These are phyloP conservation scores for Brassica cretica DNA, from an alignment of 345 rosid genomes.

Conservation along the genomic window DNA sequence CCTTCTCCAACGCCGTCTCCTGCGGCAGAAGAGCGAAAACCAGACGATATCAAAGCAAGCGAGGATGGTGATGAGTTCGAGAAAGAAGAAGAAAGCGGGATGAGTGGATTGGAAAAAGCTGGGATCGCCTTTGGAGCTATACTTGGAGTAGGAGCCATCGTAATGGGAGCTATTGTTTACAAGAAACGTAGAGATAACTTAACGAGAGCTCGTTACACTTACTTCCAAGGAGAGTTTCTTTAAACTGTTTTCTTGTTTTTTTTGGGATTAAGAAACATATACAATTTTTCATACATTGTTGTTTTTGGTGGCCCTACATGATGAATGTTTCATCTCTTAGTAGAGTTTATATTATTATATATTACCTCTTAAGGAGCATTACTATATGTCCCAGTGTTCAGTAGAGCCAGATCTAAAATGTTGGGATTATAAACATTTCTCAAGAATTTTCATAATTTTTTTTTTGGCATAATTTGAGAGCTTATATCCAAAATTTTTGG, in stretches of 20 bases:
- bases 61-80: not conserved
- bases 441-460: too few relatives aligned
- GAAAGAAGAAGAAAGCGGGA: not conserved
- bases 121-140: conserved; percentile 32
- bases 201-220: conserved; percentile 40
- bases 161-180: conserved; percentile 41
- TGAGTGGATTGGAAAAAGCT: conserved; percentile 25
- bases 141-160: conserved; percentile 28
- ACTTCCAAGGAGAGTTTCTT: conserved; percentile 36
- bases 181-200: conserved; percentile 42
- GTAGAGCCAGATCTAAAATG: not conserved
- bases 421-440: not conserved
- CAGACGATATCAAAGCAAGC: conserved; percentile 29
- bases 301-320: not conserved
- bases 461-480: too few relatives aligned
- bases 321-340: not conserved
- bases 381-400: conserved; percentile 74
- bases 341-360: not conserved
- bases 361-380: conserved; percentile 82
- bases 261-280: conserved; percentile 10
- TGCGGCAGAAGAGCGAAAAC: not conserved
- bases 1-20: conserved; percentile 30
- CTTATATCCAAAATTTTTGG: too few relatives aligned
- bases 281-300: conserved; percentile 20
- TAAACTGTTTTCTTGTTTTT: not conserved